Evolutionary conservation across 2,329 filamentous ascomycete genomes (phyloP).

Genomic region (Trichoderma semiorbis): DNA sequence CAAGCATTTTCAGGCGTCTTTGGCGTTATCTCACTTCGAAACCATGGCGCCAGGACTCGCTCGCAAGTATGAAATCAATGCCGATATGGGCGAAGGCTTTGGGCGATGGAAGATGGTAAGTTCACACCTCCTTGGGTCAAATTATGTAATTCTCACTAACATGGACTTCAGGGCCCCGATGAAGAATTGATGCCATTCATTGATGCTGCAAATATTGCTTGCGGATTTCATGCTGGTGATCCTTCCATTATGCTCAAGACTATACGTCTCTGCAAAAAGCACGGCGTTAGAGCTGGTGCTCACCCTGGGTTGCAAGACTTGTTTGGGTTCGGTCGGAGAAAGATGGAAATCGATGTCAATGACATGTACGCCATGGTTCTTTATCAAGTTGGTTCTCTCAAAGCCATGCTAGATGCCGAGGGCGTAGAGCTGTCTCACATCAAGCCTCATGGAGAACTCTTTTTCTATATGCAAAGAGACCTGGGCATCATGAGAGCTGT

Average conservation of each 20-base stretch:
- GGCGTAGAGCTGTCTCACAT: neutral
- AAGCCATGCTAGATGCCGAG: neutral
- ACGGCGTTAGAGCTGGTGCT: neutral
- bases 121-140: too few species aligned
- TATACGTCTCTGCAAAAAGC: neutral
- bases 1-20: neutral
- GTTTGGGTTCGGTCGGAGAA: neutral
- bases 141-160: neutral
- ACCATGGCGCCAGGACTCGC: neutral
- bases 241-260: neutral
- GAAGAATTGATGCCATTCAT: neutral
- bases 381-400: neutral
- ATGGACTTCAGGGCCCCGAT: neutral
- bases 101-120: neutral
- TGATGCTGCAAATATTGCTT: neutral
- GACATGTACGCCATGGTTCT: neutral
- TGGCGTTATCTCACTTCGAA: neutral
- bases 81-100: neutral
- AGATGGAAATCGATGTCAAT: neutral
- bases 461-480: neutral
- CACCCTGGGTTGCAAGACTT: neutral
- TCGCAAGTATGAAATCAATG: neutral
- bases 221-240: neutral
- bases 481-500: neutral
- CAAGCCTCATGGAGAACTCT: neutral